Conservation (phyloP, 2,329 filamentous ascomycete genomes). For the Pseudocercospora crystallina region DNA sequence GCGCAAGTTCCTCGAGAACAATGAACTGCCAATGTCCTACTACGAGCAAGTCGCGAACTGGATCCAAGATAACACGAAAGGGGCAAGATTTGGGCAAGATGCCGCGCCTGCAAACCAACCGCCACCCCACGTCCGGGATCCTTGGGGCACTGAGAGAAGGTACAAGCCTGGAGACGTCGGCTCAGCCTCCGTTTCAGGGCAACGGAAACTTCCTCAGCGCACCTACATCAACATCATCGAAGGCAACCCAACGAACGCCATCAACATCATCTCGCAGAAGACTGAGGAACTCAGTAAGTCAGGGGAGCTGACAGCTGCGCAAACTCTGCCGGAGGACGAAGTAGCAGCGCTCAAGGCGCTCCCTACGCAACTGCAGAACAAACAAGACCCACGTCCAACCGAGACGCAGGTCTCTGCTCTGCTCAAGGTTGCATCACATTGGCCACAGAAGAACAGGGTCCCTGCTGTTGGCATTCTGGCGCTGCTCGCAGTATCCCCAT, state of each 20-base stretch:
- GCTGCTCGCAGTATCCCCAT: slow-evolving; percentile 69
- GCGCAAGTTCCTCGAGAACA: slow-evolving; percentile 84
- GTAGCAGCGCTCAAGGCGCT: slow-evolving; percentile 62
- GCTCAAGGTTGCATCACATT: slow-evolving; percentile 70
- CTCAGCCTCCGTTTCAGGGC: slow-evolving; percentile 32
- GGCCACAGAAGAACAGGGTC: slow-evolving; percentile 78
- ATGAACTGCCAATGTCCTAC: slow-evolving; percentile 83
- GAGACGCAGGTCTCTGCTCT: slow-evolving; percentile 52
- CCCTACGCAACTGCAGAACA: slow-evolving; percentile 61
- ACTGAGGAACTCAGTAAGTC: slow-evolving; percentile 65
- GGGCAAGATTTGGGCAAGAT: slow-evolving; percentile 68
- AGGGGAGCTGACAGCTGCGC: slow-evolving; percentile 37
- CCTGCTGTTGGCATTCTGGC: slow-evolving; percentile 85
- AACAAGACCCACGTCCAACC: slow-evolving; percentile 42
- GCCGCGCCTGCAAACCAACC: slow-evolving; percentile 42
- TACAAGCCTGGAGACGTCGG: slow-evolving; percentile 71
- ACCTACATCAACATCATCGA: slow-evolving; percentile 33
- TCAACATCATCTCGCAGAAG: slow-evolving; percentile 68
- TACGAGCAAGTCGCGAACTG: slow-evolving; percentile 91
- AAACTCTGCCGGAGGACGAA: slow-evolving; percentile 72
- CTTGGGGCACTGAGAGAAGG: slow-evolving; percentile 73
- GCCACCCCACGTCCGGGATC: slow-evolving; percentile 60
- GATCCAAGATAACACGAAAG: slow-evolving; percentile 85
- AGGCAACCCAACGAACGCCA: slow-evolving; percentile 36
- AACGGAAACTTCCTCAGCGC: slow-evolving; percentile 32